These are phyloP conservation scores for Pythium pyrilobum DNA, from an alignment of 352 stramenopile genomes.

Conservation along the genomic window DNA sequence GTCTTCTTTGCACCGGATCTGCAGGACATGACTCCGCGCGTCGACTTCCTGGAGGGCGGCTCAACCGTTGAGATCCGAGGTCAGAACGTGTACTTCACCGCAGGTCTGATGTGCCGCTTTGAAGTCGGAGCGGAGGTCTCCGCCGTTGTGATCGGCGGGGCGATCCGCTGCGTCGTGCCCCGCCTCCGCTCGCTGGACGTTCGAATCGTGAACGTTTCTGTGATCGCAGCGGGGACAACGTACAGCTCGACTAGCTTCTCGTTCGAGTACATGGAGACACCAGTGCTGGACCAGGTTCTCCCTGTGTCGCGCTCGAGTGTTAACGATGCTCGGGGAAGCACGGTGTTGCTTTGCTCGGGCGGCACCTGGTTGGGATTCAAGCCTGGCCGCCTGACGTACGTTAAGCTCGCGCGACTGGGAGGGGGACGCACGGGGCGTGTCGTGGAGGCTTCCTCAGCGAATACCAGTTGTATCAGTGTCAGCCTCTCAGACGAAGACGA, in stretches of 20 bases:
- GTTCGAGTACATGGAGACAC: conserved; percentile 7
- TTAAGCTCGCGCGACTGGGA: too few relatives aligned
- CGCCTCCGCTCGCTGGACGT: not conserved
- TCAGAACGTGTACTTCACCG: conserved; percentile 10
- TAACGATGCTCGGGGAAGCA: too few relatives aligned
- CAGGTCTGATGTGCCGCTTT: conserved; percentile 9
- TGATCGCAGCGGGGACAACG: not conserved
- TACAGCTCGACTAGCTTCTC: conserved; percentile 6
- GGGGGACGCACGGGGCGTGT: not conserved
- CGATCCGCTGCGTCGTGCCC: conserved; percentile 13
- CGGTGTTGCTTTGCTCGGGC: too few relatives aligned
- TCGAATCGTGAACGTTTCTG: conserved; percentile 12
- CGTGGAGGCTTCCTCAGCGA: not conserved
- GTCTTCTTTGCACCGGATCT: conserved; percentile 7
- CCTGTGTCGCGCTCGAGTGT: too few relatives aligned
- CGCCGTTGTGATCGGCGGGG: not conserved
- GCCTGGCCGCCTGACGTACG: too few relatives aligned
- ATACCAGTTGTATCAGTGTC: conserved; percentile 11
- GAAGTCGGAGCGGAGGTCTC: not conserved
- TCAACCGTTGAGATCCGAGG: conserved; percentile 9
- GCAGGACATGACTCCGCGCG: not conserved
- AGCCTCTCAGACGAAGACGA: not conserved
- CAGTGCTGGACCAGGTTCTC: not conserved
- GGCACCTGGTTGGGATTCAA: too few relatives aligned
- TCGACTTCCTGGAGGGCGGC: conserved; percentile 12